Evolutionary conservation across 345 rosid genomes (phyloP).

Genomic region (Acer yangbiense): DNA sequence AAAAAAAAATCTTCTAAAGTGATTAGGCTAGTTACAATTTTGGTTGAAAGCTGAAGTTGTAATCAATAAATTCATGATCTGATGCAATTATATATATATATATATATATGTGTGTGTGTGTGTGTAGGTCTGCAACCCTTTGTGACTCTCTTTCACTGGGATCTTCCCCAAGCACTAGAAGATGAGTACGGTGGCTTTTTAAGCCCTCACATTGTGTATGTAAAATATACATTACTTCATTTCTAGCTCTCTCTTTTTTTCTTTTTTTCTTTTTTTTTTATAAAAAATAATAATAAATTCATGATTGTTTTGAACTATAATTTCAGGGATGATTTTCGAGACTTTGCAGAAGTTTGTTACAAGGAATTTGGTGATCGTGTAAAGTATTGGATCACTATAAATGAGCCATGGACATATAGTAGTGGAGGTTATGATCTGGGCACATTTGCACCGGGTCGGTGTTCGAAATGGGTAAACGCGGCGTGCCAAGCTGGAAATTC

Average conservation of each 20-base stretch:
- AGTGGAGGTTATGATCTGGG: constrained; percentile 4
- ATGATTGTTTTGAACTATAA: background rate
- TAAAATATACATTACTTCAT: background rate
- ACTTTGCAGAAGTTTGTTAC: constrained; percentile 25
- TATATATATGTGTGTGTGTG: too few relatives aligned
- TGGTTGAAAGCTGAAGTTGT: too few relatives aligned
- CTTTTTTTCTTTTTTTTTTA: background rate
- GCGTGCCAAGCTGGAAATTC: constrained; percentile 30
- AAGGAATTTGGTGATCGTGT: constrained; percentile 34
- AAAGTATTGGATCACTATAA: constrained; percentile 27
- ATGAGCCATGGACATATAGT: constrained; percentile 20
- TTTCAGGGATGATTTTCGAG: constrained; percentile 22
- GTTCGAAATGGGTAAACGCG: constrained; percentile 12
- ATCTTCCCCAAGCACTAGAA: constrained; percentile 38
- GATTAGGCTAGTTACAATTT: too few relatives aligned
- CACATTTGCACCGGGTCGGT: constrained; percentile 17
- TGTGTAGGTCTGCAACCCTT: constrained; percentile 32
- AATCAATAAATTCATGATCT: too few relatives aligned
- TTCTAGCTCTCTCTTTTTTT: too few relatives aligned
- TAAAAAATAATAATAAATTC: background rate
- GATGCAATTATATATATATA: too few relatives aligned
- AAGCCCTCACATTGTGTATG: constrained; percentile 33
- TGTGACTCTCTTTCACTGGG: constrained; percentile 37
- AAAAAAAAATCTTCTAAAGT: too few relatives aligned
- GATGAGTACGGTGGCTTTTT: constrained; percentile 33